Percentiles rank a stretch among this genome's conserved stretches.
Conservation (phyloP, 495 filamentous ascomycete genomes). For the Aspergillus mulundensis region DNA sequence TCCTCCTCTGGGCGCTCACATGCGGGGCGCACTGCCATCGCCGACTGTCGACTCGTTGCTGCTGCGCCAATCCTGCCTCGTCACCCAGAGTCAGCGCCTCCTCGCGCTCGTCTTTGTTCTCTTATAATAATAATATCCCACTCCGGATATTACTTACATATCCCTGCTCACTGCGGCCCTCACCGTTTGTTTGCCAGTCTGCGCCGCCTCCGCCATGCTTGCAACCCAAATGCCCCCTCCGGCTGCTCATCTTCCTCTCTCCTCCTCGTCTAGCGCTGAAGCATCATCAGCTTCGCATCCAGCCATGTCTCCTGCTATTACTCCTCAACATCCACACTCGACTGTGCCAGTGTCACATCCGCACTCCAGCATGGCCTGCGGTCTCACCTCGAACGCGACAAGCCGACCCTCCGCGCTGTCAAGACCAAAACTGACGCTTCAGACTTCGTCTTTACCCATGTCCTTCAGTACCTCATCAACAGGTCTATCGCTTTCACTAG, state of each 20-base stretch:
- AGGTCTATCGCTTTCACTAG: constrained; percentile 52
- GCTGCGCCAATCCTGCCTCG: constrained; percentile 1
- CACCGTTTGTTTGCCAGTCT: not conserved
- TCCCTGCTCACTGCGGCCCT: not conserved
- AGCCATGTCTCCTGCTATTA: constrained; percentile 14
- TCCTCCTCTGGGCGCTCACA: constrained; percentile 8
- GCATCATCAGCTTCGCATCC: constrained; percentile 7
- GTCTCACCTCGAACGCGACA: constrained; percentile 24
- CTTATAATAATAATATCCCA: constrained; percentile 3
- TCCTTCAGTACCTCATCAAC: constrained; percentile 53
- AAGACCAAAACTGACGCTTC: constrained; percentile 75
- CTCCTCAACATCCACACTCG: constrained; percentile 20
- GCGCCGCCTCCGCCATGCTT: constrained; percentile 15
- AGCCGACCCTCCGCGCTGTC: constrained; percentile 42
- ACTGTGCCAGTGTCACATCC: constrained; percentile 21
- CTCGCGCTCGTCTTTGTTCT: constrained; percentile 3
- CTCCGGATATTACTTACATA: not conserved
- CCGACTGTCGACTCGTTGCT: constrained; percentile 2
- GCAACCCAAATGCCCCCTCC: constrained; percentile 16
- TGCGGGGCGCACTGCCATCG: constrained; percentile 15
- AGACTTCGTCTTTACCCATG: constrained; percentile 55
- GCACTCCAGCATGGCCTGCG: constrained; percentile 22
- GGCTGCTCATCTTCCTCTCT: constrained; percentile 7
- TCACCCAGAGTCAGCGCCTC: not conserved
- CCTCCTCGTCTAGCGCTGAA: constrained; percentile 20